phyloP scores from a whole-genome alignment of 495 filamentous ascomycete genomes.

The Penicillium roqueforti region DNA sequence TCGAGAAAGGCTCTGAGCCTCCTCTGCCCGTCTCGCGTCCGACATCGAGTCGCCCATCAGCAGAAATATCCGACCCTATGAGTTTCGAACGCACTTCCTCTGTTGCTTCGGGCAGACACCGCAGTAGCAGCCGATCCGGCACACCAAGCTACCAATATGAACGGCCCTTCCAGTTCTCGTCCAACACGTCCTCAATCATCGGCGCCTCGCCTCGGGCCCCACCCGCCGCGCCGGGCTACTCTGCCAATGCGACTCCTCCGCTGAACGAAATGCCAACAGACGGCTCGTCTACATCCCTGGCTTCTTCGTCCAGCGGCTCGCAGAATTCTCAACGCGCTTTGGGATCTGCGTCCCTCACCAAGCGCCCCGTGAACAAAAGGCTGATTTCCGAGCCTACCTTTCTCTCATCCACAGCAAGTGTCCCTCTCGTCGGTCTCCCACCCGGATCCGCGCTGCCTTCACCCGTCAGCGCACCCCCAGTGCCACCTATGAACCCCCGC shows the following conservation, averaged over 20 bases:
- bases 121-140: conserved; percentile 48
- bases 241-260: conserved; percentile 54
- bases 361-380: conserved; percentile 65
- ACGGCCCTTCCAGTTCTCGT: conserved; percentile 30
- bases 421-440: conserved; percentile 62
- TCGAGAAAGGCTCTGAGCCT: conserved; percentile 29
- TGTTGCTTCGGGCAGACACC: conserved; percentile 39
- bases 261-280: conserved; percentile 39
- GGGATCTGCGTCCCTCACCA: conserved; percentile 39
- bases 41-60: conserved; percentile 39
- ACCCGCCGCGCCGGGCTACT: conserved; percentile 48
- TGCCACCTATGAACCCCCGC: conserved; percentile 69
- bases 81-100: conserved; percentile 40
- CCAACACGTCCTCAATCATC: conserved; percentile 36
- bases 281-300: conserved; percentile 16
- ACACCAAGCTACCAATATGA: conserved; percentile 43
- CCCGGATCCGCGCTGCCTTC: conserved; percentile 41
- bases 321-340: conserved; percentile 30
- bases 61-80: conserved; percentile 31
- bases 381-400: conserved; percentile 83
- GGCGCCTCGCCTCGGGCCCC: conserved; percentile 50
- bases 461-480: conserved; percentile 47
- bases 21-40: conserved; percentile 25
- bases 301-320: conserved; percentile 14
- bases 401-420: conserved; percentile 69